These are phyloP conservation scores for Verticillium longisporum DNA, from an alignment of 2,329 filamentous ascomycete species.

Conservation along the genomic window DNA sequence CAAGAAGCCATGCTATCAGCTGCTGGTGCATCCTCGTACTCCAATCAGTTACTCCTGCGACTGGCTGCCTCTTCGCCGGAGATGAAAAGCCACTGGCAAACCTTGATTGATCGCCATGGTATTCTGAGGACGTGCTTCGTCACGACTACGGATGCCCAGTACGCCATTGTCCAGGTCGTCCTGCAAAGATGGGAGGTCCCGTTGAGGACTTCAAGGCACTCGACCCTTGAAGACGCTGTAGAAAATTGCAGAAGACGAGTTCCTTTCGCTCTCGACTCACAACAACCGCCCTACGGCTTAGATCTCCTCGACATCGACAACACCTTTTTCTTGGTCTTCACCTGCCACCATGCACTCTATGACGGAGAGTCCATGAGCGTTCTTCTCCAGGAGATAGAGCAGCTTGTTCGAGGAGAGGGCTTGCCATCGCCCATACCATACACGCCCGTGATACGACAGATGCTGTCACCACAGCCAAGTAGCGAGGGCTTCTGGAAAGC, in stretches of 20 bases:
- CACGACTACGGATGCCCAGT: conserved; percentile 50
- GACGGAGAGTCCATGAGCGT: conserved; percentile 71
- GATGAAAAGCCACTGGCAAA: conserved; percentile 55
- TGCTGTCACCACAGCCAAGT: conserved; percentile 38
- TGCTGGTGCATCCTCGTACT: conserved; percentile 50
- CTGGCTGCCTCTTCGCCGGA: conserved; percentile 41
- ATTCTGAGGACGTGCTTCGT: conserved; percentile 75
- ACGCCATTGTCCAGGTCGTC: conserved; percentile 68
- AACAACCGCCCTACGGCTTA: conserved; percentile 37
- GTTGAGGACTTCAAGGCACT: not conserved
- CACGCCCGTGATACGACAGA: conserved; percentile 54
- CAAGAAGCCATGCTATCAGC: conserved; percentile 82
- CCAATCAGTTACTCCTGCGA: conserved; percentile 63
- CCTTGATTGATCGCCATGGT: conserved; percentile 58
- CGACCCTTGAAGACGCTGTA: conserved; percentile 25
- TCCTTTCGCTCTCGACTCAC: conserved; percentile 33
- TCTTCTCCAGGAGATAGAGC: conserved; percentile 65
- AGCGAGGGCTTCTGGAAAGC: conserved; percentile 61
- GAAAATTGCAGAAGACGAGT: conserved; percentile 32
- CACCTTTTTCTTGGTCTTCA: conserved; percentile 35
- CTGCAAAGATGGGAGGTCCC: conserved; percentile 34
- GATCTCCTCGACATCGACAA: conserved; percentile 28
- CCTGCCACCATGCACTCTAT: conserved; percentile 76
- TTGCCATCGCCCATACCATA: conserved; percentile 50
- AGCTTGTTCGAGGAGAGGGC: conserved; percentile 35